A percentile compares a stretch with the other conserved stretches of the same genome.
Evolutionary conservation across 106 monocot genomes (phyloP).

Genomic region (Hemerocallis citrina): DNA sequence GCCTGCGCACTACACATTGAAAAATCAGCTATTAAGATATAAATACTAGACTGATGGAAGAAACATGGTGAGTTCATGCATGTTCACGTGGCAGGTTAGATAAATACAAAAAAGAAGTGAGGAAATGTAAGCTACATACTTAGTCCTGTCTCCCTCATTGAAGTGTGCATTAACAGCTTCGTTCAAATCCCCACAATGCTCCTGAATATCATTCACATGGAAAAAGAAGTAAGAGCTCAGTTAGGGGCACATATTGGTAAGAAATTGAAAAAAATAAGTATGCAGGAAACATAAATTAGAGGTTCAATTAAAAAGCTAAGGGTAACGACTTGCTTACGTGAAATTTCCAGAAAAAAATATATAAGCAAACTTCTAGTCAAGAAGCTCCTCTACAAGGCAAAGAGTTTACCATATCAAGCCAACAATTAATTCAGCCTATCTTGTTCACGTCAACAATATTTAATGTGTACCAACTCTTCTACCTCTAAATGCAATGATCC

Average conservation of each 20-base stretch:
- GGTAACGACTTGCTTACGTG: too few relatives aligned
- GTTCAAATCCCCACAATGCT: constrained; percentile 70
- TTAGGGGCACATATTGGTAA: not conserved
- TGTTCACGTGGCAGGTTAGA: too few relatives aligned
- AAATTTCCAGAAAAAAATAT: too few relatives aligned
- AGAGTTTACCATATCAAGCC: too few relatives aligned
- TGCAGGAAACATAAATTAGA: not conserved
- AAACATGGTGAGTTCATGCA: not conserved
- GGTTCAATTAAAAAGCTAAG: not conserved
- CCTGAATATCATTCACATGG: constrained; percentile 26
- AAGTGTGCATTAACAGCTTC: constrained; percentile 83
- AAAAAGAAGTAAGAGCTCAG: not conserved
- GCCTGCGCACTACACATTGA: constrained; percentile 29
- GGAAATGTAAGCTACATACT: constrained; percentile 28
- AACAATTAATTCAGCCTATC: too few relatives aligned
- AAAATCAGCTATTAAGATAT: not conserved
- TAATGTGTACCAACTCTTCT: too few relatives aligned
- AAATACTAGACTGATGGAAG: not conserved
- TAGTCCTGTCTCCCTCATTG: constrained; percentile 53
- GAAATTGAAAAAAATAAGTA: not conserved
- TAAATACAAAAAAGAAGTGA: not conserved
- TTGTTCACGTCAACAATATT: too few relatives aligned
- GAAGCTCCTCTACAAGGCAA: too few relatives aligned
- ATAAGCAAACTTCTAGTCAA: too few relatives aligned
- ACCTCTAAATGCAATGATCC: too few relatives aligned